These are phyloP conservation scores for Aspergillus sp. DNA, from an alignment of 2,329 filamentous ascomycete genomes.

Conservation along the genomic window DNA sequence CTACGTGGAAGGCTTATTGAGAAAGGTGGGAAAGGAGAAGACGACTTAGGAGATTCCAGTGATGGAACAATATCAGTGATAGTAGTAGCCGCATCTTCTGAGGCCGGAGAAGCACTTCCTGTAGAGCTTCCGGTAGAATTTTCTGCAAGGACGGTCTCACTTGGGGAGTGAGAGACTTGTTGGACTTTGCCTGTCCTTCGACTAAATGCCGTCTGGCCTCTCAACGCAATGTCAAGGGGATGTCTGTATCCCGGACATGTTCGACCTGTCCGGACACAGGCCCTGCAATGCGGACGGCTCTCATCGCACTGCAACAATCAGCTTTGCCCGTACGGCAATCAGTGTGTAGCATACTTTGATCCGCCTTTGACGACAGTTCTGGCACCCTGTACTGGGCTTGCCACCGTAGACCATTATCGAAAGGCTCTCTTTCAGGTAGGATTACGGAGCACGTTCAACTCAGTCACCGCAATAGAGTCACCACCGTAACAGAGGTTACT, in stretches of 20 bases:
- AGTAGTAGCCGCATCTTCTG: neutral
- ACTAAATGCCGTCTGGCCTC: constrained; percentile 15
- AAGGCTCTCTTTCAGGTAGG: neutral
- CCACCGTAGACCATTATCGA: constrained; percentile 20
- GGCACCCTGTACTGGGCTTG: constrained; percentile 20
- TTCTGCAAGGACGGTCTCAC: too few species aligned
- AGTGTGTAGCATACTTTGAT: constrained; percentile 17
- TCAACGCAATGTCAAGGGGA: constrained; percentile 21
- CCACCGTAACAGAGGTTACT: too few species aligned
- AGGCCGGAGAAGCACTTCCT: neutral
- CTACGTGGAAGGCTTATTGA: constrained; percentile 3
- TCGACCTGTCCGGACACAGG: constrained; percentile 20
- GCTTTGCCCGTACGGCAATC: neutral
- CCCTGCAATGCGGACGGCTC: constrained; percentile 20
- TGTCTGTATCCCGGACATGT: constrained; percentile 22
- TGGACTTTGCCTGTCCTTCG: constrained; percentile 3
- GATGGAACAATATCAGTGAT: neutral
- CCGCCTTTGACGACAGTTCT: constrained; percentile 20
- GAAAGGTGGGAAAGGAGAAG: neutral
- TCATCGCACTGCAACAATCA: constrained; percentile 21
- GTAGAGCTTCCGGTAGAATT: too few species aligned
- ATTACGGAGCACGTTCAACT: neutral
- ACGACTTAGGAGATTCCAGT: neutral
- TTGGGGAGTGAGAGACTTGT: neutral
- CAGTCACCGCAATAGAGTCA: neutral